Conservation (phyloP, 2,329 filamentous ascomycete species). For the Macroventuria anomochaeta region DNA sequence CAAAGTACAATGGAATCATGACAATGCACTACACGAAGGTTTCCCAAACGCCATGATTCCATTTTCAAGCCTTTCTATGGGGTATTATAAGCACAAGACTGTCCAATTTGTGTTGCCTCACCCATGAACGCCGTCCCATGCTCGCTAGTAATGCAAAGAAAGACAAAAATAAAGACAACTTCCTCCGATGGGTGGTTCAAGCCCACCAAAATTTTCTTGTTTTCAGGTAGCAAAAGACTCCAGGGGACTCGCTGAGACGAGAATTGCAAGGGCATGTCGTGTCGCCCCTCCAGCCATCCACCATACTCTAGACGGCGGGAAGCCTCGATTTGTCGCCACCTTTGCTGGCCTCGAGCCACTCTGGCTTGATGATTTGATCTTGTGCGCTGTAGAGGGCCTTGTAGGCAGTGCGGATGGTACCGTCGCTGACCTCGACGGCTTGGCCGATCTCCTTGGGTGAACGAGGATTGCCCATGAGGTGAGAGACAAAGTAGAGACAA, state of each 20-base stretch:
- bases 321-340: slow-evolving; percentile 70
- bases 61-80: slow-evolving; percentile 17
- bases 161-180: background rate
- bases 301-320: slow-evolving; percentile 5
- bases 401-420: slow-evolving; percentile 95
- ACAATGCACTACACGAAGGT: background rate
- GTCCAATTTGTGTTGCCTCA: slow-evolving; percentile 2
- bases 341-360: slow-evolving; percentile 69
- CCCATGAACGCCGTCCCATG: slow-evolving; percentile 12
- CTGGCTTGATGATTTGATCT: slow-evolving; percentile 74
- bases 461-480: slow-evolving; percentile 80
- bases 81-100: slow-evolving; percentile 17
- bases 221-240: background rate
- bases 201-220: background rate
- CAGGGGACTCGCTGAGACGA: background rate
- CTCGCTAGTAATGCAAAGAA: slow-evolving; percentile 13
- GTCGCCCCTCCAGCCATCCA: too few species aligned
- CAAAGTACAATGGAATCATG: background rate
- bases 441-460: slow-evolving; percentile 84
- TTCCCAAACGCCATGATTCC: slow-evolving; percentile 13
- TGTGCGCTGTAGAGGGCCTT: slow-evolving; percentile 80
- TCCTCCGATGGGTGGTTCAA: background rate
- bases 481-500: slow-evolving; percentile 94
- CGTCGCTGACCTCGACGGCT: slow-evolving; percentile 90
- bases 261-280: background rate